Evolutionary conservation across 140 eudicot genomes (phyloP).

Genomic region (Erigeron philadelphicus): DNA sequence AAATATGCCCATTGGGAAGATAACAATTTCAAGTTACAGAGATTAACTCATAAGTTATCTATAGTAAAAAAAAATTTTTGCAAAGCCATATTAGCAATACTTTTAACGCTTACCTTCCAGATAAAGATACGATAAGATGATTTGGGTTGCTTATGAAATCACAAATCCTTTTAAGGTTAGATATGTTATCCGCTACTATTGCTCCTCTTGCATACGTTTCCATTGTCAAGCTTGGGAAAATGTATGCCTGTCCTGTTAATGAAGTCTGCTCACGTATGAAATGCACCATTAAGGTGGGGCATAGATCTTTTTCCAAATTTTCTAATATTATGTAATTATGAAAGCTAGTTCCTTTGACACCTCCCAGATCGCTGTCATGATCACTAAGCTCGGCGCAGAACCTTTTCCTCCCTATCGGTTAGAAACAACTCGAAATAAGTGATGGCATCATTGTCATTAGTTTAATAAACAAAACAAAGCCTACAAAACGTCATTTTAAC

Average conservation of each 20-base stretch:
- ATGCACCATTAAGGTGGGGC: constrained; percentile 37
- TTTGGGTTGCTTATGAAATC: constrained; percentile 52
- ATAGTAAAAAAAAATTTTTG: neutral
- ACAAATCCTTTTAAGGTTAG: constrained; percentile 38
- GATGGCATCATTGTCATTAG: constrained; percentile 39
- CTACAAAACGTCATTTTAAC: constrained; percentile 24
- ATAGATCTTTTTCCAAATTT: constrained; percentile 64
- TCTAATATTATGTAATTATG: constrained; percentile 43
- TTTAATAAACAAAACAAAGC: constrained; percentile 13
- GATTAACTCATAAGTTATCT: neutral
- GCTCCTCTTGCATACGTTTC: constrained; percentile 57
- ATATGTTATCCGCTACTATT: constrained; percentile 34
- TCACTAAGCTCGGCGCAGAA: constrained; percentile 6
- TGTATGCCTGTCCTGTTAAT: constrained; percentile 38
- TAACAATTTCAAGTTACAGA: neutral
- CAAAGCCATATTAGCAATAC: too few relatives aligned
- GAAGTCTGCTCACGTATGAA: constrained; percentile 49
- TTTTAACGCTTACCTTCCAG: constrained; percentile 50
- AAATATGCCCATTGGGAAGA: neutral
- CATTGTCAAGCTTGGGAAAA: constrained; percentile 45
- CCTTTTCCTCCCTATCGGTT: neutral
- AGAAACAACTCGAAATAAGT: constrained; percentile 33
- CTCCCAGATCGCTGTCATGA: constrained; percentile 56
- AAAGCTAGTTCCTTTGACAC: constrained; percentile 24
- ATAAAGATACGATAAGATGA: constrained; percentile 52